phyloP scores from a whole-genome alignment of 345 rosid genomes.

The Pistacia vera region DNA sequence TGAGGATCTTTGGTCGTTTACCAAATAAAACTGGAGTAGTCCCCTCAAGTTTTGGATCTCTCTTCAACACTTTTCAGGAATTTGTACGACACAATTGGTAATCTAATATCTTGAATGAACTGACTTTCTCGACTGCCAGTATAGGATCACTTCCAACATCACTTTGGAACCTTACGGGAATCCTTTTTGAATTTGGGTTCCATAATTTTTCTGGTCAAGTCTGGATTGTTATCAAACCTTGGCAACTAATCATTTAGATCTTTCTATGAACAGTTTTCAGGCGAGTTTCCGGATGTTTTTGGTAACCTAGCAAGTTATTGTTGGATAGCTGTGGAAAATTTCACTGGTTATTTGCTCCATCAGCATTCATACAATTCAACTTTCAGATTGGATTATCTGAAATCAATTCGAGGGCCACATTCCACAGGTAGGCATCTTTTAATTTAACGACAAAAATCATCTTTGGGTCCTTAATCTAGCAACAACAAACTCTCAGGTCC shows the following conservation, averaged over 20 bases:
- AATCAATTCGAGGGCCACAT: not conserved
- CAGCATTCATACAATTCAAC: not conserved
- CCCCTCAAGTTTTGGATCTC: not conserved
- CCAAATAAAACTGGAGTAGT: too few relatives aligned
- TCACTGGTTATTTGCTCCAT: not conserved
- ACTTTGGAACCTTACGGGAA: not conserved
- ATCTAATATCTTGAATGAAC: too few relatives aligned
- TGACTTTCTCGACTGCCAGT: too few relatives aligned
- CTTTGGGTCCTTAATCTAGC: too few relatives aligned
- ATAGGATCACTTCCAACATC: not conserved
- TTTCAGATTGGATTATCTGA: not conserved
- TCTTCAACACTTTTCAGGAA: not conserved
- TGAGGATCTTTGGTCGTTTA: too few relatives aligned
- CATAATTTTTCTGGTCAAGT: conserved; percentile 3
- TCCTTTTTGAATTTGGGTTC: not conserved
- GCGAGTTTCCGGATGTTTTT: not conserved
- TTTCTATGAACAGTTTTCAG: not conserved
- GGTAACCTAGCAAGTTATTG: not conserved
- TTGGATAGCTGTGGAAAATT: not conserved
- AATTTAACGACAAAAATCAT: not conserved
- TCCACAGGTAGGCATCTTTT: not conserved
- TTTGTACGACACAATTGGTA: too few relatives aligned
- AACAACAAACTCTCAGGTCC: too few relatives aligned
- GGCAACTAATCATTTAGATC: not conserved
- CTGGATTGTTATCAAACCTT: not conserved